phyloP scores from a whole-genome alignment of 148 eudicot genomes.

The Vaccinium myrtillus region DNA sequence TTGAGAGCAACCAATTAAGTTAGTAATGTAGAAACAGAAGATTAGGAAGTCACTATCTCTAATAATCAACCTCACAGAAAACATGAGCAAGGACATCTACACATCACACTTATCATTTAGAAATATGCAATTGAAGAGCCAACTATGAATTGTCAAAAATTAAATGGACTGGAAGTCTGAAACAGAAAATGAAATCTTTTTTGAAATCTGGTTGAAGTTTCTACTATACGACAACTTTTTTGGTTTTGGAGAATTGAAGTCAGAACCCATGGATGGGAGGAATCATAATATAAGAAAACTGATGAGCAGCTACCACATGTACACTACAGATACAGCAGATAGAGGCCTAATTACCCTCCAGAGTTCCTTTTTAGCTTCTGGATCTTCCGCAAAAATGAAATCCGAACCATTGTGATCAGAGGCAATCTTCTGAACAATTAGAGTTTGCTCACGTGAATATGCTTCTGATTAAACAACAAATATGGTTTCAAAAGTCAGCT shows the following conservation, averaged over 20 bases:
- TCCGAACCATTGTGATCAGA: conserved; percentile 89
- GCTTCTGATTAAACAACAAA: conserved; percentile 54
- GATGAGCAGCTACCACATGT: not conserved
- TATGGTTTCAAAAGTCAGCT: not conserved
- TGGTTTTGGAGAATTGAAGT: not conserved
- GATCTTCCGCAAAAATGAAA: conserved; percentile 87
- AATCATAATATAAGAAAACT: not conserved
- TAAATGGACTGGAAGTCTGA: not conserved
- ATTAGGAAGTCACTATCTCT: not conserved
- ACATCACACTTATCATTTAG: not conserved
- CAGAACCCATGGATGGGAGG: not conserved
- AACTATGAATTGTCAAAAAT: not conserved
- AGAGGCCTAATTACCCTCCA: conserved; percentile 69
- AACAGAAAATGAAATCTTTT: not conserved
- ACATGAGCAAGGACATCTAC: not conserved
- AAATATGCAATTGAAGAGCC: not conserved
- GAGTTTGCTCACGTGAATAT: conserved; percentile 84
- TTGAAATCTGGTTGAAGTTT: not conserved
- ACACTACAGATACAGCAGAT: not conserved
- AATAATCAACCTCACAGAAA: not conserved
- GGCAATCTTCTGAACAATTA: conserved; percentile 79
- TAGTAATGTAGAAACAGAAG: not conserved
- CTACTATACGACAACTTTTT: not conserved
- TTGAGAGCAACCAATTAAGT: conserved; percentile 11
- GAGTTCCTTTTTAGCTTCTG: conserved; percentile 92